These are phyloP conservation scores for Chlorociboria aeruginascens DNA, from an alignment of 495 filamentous ascomycete species.

Conservation along the genomic window DNA sequence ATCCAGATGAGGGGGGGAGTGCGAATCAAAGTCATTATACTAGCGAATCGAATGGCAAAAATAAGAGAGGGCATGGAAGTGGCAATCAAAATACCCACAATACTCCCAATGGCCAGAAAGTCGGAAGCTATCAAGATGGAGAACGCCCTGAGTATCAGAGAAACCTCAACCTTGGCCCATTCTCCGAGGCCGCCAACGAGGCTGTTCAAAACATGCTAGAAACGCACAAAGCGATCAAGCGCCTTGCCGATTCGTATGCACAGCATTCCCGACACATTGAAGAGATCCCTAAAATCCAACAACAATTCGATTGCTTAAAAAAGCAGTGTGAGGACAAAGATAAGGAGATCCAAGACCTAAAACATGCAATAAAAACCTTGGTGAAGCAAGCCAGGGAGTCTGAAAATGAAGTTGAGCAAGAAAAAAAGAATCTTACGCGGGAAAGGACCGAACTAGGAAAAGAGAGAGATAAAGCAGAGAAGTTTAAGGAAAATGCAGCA, in stretches of 20 bases:
- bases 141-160: background rate
- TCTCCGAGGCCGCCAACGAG: background rate
- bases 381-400: background rate
- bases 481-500: background rate
- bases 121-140: background rate
- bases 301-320: background rate
- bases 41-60: background rate
- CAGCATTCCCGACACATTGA: slow-evolving; percentile 1
- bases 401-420: background rate
- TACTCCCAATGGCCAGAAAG: slow-evolving; percentile 1
- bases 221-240: slow-evolving; percentile 5
- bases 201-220: background rate
- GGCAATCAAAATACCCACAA: background rate
- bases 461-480: slow-evolving; percentile 2
- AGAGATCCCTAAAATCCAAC: slow-evolving; percentile 1
- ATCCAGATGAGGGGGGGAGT: slow-evolving; percentile 1
- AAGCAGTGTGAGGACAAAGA: slow-evolving; percentile 7
- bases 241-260: slow-evolving; percentile 1
- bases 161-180: slow-evolving; percentile 2
- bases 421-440: background rate
- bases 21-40: background rate
- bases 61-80: background rate
- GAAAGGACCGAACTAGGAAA: slow-evolving; percentile 1
- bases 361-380: slow-evolving; percentile 5
- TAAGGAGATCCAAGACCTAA: slow-evolving; percentile 5